Evolutionary conservation across 2,329 filamentous ascomycete species (phyloP), one percentile per base, ranked within the genome.

Genomic region (Cytospora schulzeri): DNA sequence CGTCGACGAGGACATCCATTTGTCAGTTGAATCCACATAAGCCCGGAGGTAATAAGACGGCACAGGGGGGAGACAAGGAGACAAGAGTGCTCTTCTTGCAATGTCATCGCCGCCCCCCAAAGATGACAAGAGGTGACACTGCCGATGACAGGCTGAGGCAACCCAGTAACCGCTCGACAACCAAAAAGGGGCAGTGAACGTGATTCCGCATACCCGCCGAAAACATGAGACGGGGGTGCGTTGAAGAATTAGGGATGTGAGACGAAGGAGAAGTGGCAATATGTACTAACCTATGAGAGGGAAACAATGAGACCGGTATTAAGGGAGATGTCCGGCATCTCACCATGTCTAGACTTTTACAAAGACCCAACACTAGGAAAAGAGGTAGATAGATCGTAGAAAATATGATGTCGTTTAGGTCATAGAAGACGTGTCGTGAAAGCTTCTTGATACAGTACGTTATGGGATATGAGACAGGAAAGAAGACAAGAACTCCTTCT

Each of bases 281-380:
- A 38, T 62, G 57, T 12, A 74, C 74, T 71, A 55, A 76, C 75
- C 74, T 76, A 76, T 70, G 68, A 71, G 68, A 70, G 67, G 68
- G 64, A 66, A 69, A 71, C 68, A 70, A 68, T 68, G 68, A 65
- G 66, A 69, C 69, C 56, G 61, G 65, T 68, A 67, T 66, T 68
- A 68, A 56, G 63, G 67, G 70, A 75, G 70, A 73, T 60, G 73
- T 52, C 74, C 71, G 71, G 71, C 73, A 76, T 75, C 72, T 74
- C 72, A 74, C 64, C 73, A 71, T 72, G 62, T 72, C 66, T 63
- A 62, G 58, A 55, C 41, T 63, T 63, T 69, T 52, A 54, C 19
- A 70, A 70, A 72, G 68, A 71, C 72, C 73, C 72, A 65, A 67
- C 67, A 61, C 67, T 68, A 68, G 68, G 69, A 68, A n/a, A 71